Evolutionary conservation across 2,329 filamentous ascomycete species (phyloP), one percentile per base, ranked within the genome.

Genomic region (Lasiodiplodia theobromae): DNA sequence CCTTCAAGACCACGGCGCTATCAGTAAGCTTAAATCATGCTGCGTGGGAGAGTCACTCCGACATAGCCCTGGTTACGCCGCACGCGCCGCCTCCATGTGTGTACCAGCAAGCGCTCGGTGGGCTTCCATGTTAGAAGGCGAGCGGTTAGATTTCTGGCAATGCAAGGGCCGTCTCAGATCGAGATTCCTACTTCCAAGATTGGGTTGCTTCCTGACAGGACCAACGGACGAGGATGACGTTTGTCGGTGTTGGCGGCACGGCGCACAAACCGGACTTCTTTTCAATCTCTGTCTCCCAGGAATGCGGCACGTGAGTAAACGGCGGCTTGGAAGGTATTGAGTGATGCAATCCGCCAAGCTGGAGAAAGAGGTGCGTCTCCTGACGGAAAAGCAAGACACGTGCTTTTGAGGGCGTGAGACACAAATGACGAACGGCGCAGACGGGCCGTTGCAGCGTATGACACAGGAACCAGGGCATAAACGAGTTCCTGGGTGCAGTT

Each of bases 371-470:
- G 51, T 38, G 60, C 52, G 60, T n/a, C 60, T 53, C 52, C 60
- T 52, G 60, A 28, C 47, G 31, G 51, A 21, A 38, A 64, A 38
- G 38, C 56, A 31, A 49, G 28, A 38, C 60, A 52, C 47, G 60
- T 64, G 60, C 58, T 64, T 52, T 64, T 28, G 47, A 52, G 47
- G n/a, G 18, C n/a, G 60, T 64, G 60, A 64, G 60, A 64, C 60
- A 64, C 12, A 52, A 51, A 64, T 64, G 44, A 64, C 60, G 60
- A 64, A 64, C 60, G 60, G 60, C 47, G 60, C 60, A 64, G 47
- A 40, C 60, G 60, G 60, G 44, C 60, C 60, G 60, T 64, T 64
- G 60, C 60, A 53, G 60, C 60, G 60, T 47, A 52, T 64, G 60
- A 64, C 37, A 38, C 47, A n/a, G 44, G 60, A 64, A 53, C 47